A percentile compares a stretch with the other conserved stretches of the same genome.
phyloP scores from a whole-genome alignment of 2,329 filamentous ascomycete genomes.

The Penicillium hordei region DNA sequence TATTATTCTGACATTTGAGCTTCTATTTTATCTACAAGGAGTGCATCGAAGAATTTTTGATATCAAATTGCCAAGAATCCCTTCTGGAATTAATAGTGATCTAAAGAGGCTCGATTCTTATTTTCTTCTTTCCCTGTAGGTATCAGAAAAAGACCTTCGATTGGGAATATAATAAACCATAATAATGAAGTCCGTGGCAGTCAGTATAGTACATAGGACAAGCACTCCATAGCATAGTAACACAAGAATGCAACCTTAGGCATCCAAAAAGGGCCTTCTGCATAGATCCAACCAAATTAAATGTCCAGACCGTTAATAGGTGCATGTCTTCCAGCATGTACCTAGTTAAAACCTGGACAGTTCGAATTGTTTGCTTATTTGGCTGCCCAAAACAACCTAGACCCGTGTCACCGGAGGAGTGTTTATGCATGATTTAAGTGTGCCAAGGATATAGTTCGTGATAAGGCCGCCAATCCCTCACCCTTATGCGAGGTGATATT shows the following conservation, averaged over 20 bases:
- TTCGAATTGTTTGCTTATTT: background rate
- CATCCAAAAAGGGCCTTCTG: background rate
- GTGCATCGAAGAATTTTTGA: background rate
- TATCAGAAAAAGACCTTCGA: background rate
- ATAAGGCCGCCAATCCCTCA: slow-evolving; percentile 5
- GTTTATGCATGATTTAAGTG: background rate
- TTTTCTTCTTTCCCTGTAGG: background rate
- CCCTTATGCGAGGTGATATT: background rate
- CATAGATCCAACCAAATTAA: background rate
- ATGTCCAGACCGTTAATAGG: background rate
- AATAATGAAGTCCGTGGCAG: background rate
- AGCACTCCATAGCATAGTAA: background rate
- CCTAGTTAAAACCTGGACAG: background rate
- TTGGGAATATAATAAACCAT: background rate
- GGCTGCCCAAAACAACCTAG: background rate
- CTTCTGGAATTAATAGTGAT: background rate
- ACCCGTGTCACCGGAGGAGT: background rate
- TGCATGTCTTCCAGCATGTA: background rate
- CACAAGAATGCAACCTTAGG: background rate
- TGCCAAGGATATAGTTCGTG: slow-evolving; percentile 7
- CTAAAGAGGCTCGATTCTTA: background rate
- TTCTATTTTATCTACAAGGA: background rate
- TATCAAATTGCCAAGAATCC: background rate
- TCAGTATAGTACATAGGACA: background rate
- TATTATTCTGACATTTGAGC: background rate